Evolutionary conservation across 768 basidiomycete genomes (phyloP).

Genomic region (Podaxis sp.): DNA sequence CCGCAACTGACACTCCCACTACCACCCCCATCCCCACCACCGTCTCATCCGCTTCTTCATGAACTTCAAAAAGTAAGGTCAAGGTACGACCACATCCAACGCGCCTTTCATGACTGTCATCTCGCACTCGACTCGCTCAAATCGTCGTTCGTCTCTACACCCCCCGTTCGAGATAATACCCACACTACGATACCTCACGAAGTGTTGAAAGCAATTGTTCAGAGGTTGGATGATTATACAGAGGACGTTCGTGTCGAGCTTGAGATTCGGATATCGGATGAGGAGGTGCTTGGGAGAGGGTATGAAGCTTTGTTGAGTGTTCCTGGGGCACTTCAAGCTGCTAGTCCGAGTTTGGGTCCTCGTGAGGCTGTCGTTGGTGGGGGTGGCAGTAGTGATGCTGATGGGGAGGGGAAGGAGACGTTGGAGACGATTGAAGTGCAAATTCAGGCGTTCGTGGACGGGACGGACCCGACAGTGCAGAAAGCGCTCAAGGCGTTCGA

Average conservation of each 20-base stretch:
- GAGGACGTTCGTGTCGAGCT: conserved; percentile 83
- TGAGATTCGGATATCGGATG: conserved; percentile 77
- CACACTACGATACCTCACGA: conserved; percentile 24
- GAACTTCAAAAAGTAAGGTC: conserved; percentile 43
- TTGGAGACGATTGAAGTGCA: conserved; percentile 45
- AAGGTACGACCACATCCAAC: conserved; percentile 63
- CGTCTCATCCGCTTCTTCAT: conserved; percentile 39
- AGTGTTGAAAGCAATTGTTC: conserved; percentile 51
- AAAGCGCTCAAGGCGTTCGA: conserved; percentile 49
- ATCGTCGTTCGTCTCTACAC: conserved; percentile 27
- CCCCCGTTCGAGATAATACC: conserved; percentile 15
- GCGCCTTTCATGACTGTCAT: conserved; percentile 69
- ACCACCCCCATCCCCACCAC: neutral
- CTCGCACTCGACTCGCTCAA: conserved; percentile 61
- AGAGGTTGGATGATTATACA: conserved; percentile 68
- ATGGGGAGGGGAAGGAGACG: conserved; percentile 17
- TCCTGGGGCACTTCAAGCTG: conserved; percentile 42
- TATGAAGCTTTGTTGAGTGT: conserved; percentile 69
- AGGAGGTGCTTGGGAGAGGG: conserved; percentile 60
- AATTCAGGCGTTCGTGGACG: conserved; percentile 56
- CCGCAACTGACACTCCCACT: neutral
- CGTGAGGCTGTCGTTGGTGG: neutral
- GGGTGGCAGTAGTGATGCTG: no score
- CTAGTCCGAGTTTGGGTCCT: neutral
- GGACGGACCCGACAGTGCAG: conserved; percentile 46